phyloP scores from a whole-genome alignment of 2,329 filamentous ascomycete genomes.

The Venturia pyrina region DNA sequence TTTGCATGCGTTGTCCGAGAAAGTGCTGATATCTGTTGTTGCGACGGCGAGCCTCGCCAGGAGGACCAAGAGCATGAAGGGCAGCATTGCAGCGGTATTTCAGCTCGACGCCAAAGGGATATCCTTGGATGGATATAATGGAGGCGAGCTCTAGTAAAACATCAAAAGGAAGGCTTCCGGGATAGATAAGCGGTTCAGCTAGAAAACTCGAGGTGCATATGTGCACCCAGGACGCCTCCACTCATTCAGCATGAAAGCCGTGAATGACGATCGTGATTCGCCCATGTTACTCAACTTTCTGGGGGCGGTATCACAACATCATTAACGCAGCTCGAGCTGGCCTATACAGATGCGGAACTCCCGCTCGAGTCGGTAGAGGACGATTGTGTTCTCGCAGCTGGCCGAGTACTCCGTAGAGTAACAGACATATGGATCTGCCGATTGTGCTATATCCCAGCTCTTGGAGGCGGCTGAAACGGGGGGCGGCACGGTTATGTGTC shows the following conservation, averaged over 20 bases:
- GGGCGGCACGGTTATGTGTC: no score
- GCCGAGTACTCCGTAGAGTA: neutral
- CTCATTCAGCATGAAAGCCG: neutral
- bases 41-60: neutral
- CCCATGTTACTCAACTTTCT: neutral
- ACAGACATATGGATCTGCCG: no score
- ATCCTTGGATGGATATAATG: neutral
- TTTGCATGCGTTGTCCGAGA: slow-evolving; percentile 3
- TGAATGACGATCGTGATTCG: neutral
- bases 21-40: slow-evolving; percentile 1
- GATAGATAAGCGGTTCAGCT: neutral
- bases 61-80: neutral
- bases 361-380: neutral
- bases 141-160: neutral
- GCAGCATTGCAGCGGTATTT: neutral
- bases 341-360: neutral
- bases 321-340: neutral
- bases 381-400: neutral
- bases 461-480: no score
- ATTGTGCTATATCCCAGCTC: no score
- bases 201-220: neutral
- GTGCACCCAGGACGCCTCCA: slow-evolving; percentile 6
- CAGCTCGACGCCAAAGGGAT: neutral
- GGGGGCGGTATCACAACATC: neutral
- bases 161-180: neutral